Conservation (phyloP, 352 stramenopile genomes). For the Pythium aristosporum region DNA sequence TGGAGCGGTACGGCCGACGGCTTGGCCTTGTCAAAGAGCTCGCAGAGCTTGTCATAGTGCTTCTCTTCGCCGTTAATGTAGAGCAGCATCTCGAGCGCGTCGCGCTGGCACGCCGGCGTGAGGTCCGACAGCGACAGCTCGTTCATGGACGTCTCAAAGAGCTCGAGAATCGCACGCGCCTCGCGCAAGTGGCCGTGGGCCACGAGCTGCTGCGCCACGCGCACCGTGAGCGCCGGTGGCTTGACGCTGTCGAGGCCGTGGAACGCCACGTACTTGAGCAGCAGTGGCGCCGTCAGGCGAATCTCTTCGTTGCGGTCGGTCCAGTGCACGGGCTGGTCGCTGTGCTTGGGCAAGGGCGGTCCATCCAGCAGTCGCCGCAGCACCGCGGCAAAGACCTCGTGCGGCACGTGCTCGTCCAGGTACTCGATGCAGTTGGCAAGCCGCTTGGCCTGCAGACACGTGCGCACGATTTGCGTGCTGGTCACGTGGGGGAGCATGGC, state of each 20-base stretch:
- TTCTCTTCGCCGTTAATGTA: conserved; percentile 62
- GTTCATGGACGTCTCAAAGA: conserved; percentile 41
- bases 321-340: not conserved
- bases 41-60: conserved; percentile 40
- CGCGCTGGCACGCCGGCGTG: conserved; percentile 55
- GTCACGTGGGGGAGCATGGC: conserved; percentile 43
- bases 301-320: conserved; percentile 25
- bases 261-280: conserved; percentile 60
- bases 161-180: conserved; percentile 47
- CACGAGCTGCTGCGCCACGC: conserved; percentile 48
- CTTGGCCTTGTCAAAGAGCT: conserved; percentile 46
- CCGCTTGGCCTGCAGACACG: conserved; percentile 39
- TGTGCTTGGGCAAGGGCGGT: not conserved
- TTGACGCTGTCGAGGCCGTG: conserved; percentile 38
- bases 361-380: conserved; percentile 40
- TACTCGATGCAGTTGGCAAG: conserved; percentile 46
- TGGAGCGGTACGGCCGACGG: conserved; percentile 49
- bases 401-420: conserved; percentile 39
- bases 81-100: conserved; percentile 70
- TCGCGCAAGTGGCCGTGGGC: conserved; percentile 43
- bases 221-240: conserved; percentile 42
- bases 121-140: conserved; percentile 52
- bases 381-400: conserved; percentile 34
- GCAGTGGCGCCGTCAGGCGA: conserved; percentile 39
- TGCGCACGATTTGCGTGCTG: conserved; percentile 38